Conservation (phyloP, 495 filamentous ascomycete genomes). For the Aspergillus carlsbadensis region DNA sequence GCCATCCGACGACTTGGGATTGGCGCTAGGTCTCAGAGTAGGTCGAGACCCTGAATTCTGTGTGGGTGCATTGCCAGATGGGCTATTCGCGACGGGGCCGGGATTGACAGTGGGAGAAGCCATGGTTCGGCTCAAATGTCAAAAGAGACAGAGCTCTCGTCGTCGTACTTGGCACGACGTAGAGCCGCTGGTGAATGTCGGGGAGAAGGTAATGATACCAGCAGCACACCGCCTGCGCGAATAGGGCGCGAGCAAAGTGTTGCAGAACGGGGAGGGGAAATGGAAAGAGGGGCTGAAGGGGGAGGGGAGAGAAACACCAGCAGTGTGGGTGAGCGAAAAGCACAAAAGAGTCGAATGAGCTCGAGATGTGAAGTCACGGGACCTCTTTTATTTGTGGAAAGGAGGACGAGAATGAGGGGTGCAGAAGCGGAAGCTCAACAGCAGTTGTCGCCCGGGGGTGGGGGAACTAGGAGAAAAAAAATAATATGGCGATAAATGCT, state of each 20-base stretch:
- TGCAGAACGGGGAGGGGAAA: constrained; percentile 10
- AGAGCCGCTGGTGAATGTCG: constrained; percentile 23
- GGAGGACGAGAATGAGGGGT: not conserved
- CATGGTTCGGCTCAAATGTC: constrained; percentile 40
- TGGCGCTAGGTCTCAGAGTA: constrained; percentile 52
- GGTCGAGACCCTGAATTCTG: constrained; percentile 40
- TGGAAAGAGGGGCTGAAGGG: constrained; percentile 18
- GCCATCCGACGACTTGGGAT: constrained; percentile 50
- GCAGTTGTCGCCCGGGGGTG: no score
- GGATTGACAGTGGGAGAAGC: constrained; percentile 53
- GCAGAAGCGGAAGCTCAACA: not conserved
- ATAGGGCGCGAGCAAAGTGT: constrained; percentile 15
- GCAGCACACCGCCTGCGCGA: constrained; percentile 44
- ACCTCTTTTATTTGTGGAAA: constrained; percentile 11
- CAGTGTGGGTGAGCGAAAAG: constrained; percentile 11
- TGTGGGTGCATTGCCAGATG: constrained; percentile 43
- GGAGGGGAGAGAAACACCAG: constrained; percentile 7
- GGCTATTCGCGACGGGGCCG: constrained; percentile 43
- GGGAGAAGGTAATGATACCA: constrained; percentile 30
- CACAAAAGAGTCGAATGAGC: constrained; percentile 7
- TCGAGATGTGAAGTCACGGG: constrained; percentile 20
- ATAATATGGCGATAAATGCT: not conserved
- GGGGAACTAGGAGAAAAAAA: not conserved
- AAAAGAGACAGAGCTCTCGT: constrained; percentile 35
- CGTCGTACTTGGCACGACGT: constrained; percentile 44